Percentiles rank a stretch among this genome's conserved stretches.
Evolutionary conservation across 176 grass and related monocot genomes (phyloP).

Genomic region (Oryza coarctata): DNA sequence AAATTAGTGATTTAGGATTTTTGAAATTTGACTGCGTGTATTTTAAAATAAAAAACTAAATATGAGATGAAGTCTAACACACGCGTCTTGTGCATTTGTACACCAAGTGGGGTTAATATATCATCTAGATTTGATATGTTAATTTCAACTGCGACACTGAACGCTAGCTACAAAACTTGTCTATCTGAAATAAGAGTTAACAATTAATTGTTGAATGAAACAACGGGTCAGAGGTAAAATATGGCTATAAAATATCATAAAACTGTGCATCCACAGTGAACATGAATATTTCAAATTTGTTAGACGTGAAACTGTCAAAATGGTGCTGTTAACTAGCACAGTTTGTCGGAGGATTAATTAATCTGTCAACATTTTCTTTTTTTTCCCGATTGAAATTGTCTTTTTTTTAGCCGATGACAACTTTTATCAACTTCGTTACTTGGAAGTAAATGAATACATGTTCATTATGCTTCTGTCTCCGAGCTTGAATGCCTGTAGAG

Average conservation of each 20-base stretch:
- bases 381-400: too few species aligned
- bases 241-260: background rate
- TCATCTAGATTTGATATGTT: background rate
- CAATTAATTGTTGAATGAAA: background rate
- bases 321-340: background rate
- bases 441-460: too few species aligned
- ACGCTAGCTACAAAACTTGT: background rate
- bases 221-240: background rate
- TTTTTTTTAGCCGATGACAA: too few species aligned
- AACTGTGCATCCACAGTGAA: background rate
- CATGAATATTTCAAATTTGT: background rate
- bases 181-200: background rate
- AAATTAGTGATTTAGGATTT: too few species aligned
- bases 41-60: background rate
- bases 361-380: too few species aligned
- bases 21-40: background rate
- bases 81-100: background rate
- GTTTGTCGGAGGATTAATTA: background rate
- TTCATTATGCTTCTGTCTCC: too few species aligned
- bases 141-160: background rate
- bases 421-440: too few species aligned
- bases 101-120: background rate
- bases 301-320: background rate
- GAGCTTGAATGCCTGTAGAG: too few species aligned
- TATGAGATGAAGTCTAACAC: background rate